A percentile compares a stretch with the other conserved stretches of the same genome.
Evolutionary conservation across 2,329 filamentous ascomycete species (phyloP).

Genomic region (Pestalotiopsis sp.): DNA sequence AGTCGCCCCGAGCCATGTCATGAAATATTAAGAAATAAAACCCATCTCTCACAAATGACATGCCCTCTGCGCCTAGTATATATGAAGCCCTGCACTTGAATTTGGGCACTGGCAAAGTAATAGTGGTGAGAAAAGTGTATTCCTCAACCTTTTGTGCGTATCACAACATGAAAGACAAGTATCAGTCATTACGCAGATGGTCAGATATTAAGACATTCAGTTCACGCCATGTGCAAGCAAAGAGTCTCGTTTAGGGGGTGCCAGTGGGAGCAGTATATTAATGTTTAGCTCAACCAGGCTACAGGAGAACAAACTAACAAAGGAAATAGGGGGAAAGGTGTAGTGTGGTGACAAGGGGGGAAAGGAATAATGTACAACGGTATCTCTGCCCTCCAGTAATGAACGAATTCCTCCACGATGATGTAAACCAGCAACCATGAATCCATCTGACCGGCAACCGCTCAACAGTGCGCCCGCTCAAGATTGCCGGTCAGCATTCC

Average conservation of each 20-base stretch:
- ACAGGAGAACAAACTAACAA: not conserved
- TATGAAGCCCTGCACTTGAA: too few species aligned
- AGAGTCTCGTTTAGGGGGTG: not conserved
- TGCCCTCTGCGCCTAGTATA: too few species aligned
- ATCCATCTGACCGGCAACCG: not conserved
- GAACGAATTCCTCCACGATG: not conserved
- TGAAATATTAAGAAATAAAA: too few species aligned
- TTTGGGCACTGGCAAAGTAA: too few species aligned
- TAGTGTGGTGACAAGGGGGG: not conserved
- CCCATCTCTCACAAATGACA: too few species aligned
- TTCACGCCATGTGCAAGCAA: not conserved
- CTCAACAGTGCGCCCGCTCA: not conserved
- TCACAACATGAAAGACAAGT: too few species aligned
- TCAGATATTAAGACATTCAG: not conserved
- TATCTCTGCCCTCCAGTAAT: not conserved
- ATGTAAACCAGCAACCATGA: not conserved
- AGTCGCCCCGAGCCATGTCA: too few species aligned
- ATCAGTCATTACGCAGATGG: too few species aligned
- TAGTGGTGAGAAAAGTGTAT: too few species aligned
- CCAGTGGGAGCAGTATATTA: not conserved
- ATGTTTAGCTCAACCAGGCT: not conserved
- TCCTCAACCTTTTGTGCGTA: too few species aligned
- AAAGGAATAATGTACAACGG: not conserved
- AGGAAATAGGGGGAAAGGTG: not conserved
- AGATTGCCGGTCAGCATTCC: not conserved